Conservation (phyloP, 805 yeast species). For the Candida maesae region DNA sequence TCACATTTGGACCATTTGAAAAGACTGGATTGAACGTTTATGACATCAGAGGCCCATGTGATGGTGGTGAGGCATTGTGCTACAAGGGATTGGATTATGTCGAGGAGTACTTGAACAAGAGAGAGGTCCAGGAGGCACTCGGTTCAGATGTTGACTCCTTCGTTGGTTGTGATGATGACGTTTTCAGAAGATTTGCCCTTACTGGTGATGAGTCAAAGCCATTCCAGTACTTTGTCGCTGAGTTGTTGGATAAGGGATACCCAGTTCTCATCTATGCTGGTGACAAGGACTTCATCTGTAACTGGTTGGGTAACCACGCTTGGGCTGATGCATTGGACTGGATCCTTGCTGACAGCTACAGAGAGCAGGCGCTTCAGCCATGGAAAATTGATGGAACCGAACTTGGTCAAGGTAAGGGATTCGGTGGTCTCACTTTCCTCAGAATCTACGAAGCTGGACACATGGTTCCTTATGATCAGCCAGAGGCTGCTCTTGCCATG, state of each 20-base stretch:
- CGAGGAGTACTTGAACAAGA: constrained; percentile 68
- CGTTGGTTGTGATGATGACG: constrained; percentile 63
- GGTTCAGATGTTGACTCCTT: constrained; percentile 82
- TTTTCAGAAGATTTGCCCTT: constrained; percentile 63
- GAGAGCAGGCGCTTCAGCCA: constrained; percentile 35
- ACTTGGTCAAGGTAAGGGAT: constrained; percentile 75
- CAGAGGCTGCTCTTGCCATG: constrained; percentile 65
- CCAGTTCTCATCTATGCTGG: constrained; percentile 93
- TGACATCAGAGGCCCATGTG: constrained; percentile 80
- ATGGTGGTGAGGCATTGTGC: constrained; percentile 64
- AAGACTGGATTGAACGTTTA: constrained; percentile 82
- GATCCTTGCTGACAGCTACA: constrained; percentile 51
- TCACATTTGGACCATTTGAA: constrained; percentile 63
- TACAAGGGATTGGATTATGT: constrained; percentile 69
- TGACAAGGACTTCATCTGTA: constrained; percentile 88
- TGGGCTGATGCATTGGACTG: constrained; percentile 73
- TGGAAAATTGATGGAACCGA: constrained; percentile 40
- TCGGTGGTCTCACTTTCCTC: constrained; percentile 67
- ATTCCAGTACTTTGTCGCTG: constrained; percentile 69
- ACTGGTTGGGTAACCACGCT: constrained; percentile 87
- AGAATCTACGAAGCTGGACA: constrained; percentile 84
- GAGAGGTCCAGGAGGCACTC: constrained; percentile 65
- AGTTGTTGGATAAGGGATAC: constrained; percentile 60
- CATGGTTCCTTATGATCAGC: constrained; percentile 90
- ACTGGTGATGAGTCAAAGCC: constrained; percentile 88